phyloP scores from a whole-genome alignment of 176 grass and related monocot genomes.

The Bolboschoenus planiculmis region DNA sequence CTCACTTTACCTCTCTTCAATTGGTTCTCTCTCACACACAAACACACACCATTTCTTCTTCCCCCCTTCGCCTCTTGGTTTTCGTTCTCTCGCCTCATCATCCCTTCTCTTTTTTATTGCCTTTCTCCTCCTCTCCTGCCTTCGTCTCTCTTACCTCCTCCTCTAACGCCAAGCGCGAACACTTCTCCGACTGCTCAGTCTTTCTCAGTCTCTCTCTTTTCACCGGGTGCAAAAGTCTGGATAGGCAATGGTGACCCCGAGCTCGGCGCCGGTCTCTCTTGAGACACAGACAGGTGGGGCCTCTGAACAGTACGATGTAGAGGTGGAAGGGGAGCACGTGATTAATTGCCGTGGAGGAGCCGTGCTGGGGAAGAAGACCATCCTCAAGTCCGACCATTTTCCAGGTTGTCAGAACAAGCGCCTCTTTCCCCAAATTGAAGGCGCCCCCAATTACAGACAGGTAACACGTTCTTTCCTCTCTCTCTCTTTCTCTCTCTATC shows the following conservation, averaged over 20 bases:
- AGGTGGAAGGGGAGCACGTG: conserved; percentile 60
- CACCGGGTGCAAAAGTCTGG: not conserved
- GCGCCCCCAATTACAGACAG: conserved; percentile 96
- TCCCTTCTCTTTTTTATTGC: not conserved
- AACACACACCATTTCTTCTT: no score
- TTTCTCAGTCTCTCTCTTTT: not conserved
- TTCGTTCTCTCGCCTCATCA: no score
- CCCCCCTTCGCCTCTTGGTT: no score
- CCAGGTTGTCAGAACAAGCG: conserved; percentile 97
- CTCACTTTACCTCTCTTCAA: not conserved
- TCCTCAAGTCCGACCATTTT: conserved; percentile 98
- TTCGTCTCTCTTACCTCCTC: not conserved
- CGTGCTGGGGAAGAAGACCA: conserved; percentile 97
- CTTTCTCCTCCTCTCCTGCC: not conserved
- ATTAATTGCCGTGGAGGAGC: conserved; percentile 85
- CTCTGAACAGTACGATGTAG: conserved; percentile 10
- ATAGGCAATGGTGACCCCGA: conserved; percentile 1
- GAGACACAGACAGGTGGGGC: not conserved
- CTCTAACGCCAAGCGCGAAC: not conserved
- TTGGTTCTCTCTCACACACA: not conserved
- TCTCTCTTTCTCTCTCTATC: not conserved
- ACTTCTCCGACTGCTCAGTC: not conserved
- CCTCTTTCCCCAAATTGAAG: conserved; percentile 81
- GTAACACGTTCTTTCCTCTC: not conserved
- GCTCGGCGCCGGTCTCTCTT: not conserved